phyloP scores from a whole-genome alignment of 2,329 filamentous ascomycete genomes.

The Colletotrichum navitas region DNA sequence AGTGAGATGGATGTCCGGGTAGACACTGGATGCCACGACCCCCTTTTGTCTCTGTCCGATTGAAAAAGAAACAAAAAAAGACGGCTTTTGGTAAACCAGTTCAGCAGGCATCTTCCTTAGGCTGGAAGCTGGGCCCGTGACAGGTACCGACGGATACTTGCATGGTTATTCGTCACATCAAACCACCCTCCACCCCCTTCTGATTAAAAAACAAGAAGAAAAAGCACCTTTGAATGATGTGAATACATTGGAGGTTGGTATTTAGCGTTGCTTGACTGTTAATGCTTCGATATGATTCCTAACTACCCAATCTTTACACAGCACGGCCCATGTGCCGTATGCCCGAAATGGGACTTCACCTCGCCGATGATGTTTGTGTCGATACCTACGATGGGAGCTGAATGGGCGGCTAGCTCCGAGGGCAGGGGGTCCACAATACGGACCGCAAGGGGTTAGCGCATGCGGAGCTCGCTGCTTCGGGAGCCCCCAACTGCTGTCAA shows the following conservation, averaged over 20 bases:
- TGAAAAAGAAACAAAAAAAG: not conserved
- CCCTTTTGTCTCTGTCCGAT: not conserved
- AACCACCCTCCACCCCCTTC: not conserved
- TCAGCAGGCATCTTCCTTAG: not conserved
- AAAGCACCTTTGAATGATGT: not conserved
- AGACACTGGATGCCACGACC: not conserved
- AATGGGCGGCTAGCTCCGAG: slow-evolving; percentile 31
- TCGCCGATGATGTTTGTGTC: slow-evolving; percentile 13
- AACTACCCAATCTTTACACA: not conserved
- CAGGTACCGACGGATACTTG: not conserved
- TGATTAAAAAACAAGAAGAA: not conserved
- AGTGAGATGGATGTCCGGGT: not conserved
- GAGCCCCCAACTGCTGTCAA: slow-evolving; percentile 35
- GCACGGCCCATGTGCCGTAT: not conserved
- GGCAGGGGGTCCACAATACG: slow-evolving; percentile 16
- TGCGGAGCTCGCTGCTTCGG: slow-evolving; percentile 16
- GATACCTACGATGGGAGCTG: not conserved
- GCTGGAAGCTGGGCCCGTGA: not conserved
- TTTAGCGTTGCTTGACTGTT: slow-evolving; percentile 3
- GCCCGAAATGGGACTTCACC: slow-evolving; percentile 10
- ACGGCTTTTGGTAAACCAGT: not conserved
- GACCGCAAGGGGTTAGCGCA: slow-evolving; percentile 31
- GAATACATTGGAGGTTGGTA: not conserved
- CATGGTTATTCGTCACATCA: slow-evolving; percentile 25
- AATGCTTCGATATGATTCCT: not conserved